These are phyloP conservation scores for Lecanicillium sp. DNA, from an alignment of 2,329 filamentous ascomycete species.

Conservation along the genomic window DNA sequence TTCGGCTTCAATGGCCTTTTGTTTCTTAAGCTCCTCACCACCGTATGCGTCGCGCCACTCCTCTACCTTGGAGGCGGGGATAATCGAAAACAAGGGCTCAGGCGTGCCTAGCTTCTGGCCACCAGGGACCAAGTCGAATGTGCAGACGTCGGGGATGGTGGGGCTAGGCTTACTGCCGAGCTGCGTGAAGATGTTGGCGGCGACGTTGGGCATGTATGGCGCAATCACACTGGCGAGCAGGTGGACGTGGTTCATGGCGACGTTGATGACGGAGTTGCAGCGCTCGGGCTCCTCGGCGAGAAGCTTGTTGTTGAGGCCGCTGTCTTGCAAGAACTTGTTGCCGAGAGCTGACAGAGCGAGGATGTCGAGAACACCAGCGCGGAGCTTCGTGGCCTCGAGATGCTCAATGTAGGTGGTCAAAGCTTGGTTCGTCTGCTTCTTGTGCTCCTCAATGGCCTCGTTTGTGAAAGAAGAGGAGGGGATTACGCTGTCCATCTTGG, in stretches of 20 bases:
- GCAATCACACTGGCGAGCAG: slow-evolving; percentile 70
- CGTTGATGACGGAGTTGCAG: slow-evolving; percentile 54
- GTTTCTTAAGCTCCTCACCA: slow-evolving; percentile 56
- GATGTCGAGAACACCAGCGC: slow-evolving; percentile 54
- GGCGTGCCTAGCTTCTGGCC: slow-evolving; percentile 78
- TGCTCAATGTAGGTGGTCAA: slow-evolving; percentile 60
- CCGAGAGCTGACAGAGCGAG: slow-evolving; percentile 56
- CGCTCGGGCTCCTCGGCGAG: slow-evolving; percentile 45
- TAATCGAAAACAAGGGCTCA: slow-evolving; percentile 71
- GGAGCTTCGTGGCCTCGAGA: slow-evolving; percentile 64
- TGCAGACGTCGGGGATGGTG: slow-evolving; percentile 60
- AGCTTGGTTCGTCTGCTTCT: slow-evolving; percentile 55
- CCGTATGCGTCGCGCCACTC: slow-evolving; percentile 77
- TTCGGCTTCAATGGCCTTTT: slow-evolving; percentile 50
- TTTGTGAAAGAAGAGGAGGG: slow-evolving; percentile 52
- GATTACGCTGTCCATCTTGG: slow-evolving; percentile 63
- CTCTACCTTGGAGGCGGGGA: slow-evolving; percentile 71
- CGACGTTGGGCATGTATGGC: slow-evolving; percentile 79
- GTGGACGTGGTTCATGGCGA: slow-evolving; percentile 77
- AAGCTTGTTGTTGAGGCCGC: slow-evolving; percentile 45
- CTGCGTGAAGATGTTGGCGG: slow-evolving; percentile 68
- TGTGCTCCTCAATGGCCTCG: slow-evolving; percentile 43
- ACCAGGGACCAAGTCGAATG: slow-evolving; percentile 50
- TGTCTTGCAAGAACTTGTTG: slow-evolving; percentile 43
- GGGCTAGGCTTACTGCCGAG: slow-evolving; percentile 47